Base-by-base conservation (phyloP, 2,329 filamentous ascomycete species). In the Penicillium hesseltinei region DNA sequence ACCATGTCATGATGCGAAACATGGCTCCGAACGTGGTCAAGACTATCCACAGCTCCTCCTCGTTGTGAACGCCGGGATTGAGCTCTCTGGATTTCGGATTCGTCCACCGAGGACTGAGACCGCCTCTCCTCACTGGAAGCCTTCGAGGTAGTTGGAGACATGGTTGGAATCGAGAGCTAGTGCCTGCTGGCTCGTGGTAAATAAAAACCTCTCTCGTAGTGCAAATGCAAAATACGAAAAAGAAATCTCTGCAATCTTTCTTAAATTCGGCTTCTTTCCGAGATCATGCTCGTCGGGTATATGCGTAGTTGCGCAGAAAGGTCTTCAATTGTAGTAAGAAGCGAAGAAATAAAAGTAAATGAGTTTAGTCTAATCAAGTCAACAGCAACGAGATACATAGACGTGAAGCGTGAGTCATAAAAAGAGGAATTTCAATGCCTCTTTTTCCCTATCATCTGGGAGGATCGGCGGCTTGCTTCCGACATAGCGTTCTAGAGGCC, bases 1-100 rank as follows among this genome's bases (percentile, higher is more conserved):
- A 67, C 61, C 65, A 68, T 65, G 33, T 73, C 68, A 56, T 72
- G 68, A 25, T 73, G 66, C 1, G 73, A 73, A 38, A 71, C 53
- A 46, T 72, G 69, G 46, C 71, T 75, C 31, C 60, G 69, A 17
- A 72, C 62, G 15, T 66, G 63, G 45, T 67, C 61, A n/a, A 77
- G 67, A 4, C 62, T 62, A 47, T 70, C 66, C 17, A 57, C 50
- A n/a, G 58, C 52, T 33, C 56, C 61, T 31, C 49, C 53, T 33
- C 56, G 51, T 21, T 56, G 54, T 29, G 46, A 51, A 23, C n/a
- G 21, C 5, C 49, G 62, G 13, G 59, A 61, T 31, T 65, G 61
- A n/a, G 58, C 58, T 50, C 47, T 56, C 44, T 55, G 52, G 10
- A 53, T 57, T 27, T 56, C 39, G 19, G 45, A 52, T 35, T 59